These are phyloP conservation scores for Nakaseomyces glabratus DNA, from an alignment of 1,139 yeast species.

Conservation along the genomic window DNA sequence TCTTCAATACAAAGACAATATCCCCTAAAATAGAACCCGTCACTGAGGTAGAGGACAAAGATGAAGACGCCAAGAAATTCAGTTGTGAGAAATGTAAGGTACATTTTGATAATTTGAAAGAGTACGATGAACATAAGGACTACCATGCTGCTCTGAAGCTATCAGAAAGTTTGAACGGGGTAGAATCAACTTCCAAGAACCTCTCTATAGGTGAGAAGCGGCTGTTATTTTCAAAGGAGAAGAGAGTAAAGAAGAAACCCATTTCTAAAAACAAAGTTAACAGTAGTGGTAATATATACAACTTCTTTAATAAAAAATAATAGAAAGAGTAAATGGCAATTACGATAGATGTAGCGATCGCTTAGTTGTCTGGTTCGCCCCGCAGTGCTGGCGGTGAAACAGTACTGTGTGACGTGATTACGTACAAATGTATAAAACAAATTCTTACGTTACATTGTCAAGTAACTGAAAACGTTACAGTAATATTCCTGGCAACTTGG, in stretches of 20 bases:
- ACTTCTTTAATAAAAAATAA: constrained; percentile 5
- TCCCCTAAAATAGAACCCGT: background rate
- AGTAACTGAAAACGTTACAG: too few species aligned
- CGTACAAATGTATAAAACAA: too few species aligned
- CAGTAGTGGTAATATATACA: constrained; percentile 2
- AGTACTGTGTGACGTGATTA: too few species aligned
- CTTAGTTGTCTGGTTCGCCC: too few species aligned
- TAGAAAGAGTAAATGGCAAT: too few species aligned
- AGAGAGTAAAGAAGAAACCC: background rate
- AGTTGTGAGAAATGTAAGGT: constrained; percentile 19
- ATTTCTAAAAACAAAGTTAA: background rate
- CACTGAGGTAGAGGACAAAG: background rate
- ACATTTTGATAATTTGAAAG: constrained; percentile 12
- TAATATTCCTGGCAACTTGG: constrained; percentile 39
- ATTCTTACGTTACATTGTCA: background rate
- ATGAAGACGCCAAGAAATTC: constrained; percentile 3
- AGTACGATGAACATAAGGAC: constrained; percentile 27
- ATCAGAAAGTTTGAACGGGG: constrained; percentile 29
- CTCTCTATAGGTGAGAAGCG: constrained; percentile 27
- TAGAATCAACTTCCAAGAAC: constrained; percentile 17
- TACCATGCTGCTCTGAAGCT: constrained; percentile 27
- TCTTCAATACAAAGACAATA: constrained; percentile 6
- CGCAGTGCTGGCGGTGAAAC: too few species aligned
- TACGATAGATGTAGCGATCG: too few species aligned
- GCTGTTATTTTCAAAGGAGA: constrained; percentile 15